Base-by-base conservation (phyloP, 2,329 filamentous ascomycete species). In the Phoma sp. region DNA sequence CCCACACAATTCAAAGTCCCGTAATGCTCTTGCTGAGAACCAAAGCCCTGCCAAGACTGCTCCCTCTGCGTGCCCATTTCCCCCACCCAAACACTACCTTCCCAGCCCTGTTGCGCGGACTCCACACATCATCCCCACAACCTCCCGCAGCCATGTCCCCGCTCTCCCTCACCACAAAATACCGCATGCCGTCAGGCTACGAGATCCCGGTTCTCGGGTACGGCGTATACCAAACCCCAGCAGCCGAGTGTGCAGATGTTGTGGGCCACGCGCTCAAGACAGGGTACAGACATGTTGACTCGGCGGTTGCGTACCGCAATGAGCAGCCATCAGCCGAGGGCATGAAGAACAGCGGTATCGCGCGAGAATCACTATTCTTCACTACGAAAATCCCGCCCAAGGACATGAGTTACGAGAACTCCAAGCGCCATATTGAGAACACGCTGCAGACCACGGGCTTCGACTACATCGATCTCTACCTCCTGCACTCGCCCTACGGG, bases 311-410 rank as follows among this genome's bases (percentile, higher is more conserved):
- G 64, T 92, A 92, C 71, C 81, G 76, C 51, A 92, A 92, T 61
- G 89, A 92, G 69, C 71, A 76, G 10, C 80, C 88, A 64, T 86
- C 91, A 32, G 86, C 87, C 5, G 77, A 84, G 42, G 88, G 88
- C 1, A 76, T 91, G 30, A 78, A 78, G 38, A 69, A 81, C 47
- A 86, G 83, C 1, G 79, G 79, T 0, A 63, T 91, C 8, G 73
- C 79, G 2, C 80, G 86, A n/a, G n/a, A n/a, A n/a, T n/a, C n/a
- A n/a, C 62, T 92, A 32, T 92, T 89, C 71, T 76, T 91, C 47
- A 91, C 89, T 0, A 89, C 86, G 39, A 92, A 92, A 75, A 85
- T 91, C 50, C 78, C 87, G 22, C 78, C 76, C 13, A 78, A 88
- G 62, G 67, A 83, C 46, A 83, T 83, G 64, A 76, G 81, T 13